Evolutionary conservation across 345 rosid species (phyloP).

Genomic region (Euphorbia lathyris): DNA sequence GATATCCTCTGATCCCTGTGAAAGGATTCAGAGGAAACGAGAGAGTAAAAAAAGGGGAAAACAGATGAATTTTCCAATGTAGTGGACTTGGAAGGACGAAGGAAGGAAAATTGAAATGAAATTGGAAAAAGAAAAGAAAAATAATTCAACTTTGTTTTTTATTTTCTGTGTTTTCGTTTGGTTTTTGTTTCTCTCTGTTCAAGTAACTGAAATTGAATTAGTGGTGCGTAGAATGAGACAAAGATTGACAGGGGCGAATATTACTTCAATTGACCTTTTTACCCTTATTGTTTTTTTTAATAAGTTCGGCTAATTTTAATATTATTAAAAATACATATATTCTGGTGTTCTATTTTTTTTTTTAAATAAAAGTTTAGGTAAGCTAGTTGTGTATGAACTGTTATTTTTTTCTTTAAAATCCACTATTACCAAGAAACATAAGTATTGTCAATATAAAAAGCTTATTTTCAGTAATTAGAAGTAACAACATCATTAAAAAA

Average conservation of each 20-base stretch:
- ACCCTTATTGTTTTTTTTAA: conserved; percentile 21
- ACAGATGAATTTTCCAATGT: too few relatives aligned
- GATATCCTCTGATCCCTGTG: conserved; percentile 19
- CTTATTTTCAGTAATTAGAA: too few relatives aligned
- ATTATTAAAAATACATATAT: too few relatives aligned
- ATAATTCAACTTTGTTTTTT: not conserved
- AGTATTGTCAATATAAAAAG: too few relatives aligned
- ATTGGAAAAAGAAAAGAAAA: not conserved
- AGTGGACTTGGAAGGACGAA: not conserved
- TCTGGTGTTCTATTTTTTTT: too few relatives aligned
- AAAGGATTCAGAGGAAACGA: not conserved
- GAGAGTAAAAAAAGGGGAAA: not conserved
- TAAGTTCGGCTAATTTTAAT: too few relatives aligned
- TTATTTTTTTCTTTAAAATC: too few relatives aligned
- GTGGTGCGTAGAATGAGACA: conserved; percentile 26
- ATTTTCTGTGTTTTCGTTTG: not conserved
- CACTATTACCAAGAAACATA: too few relatives aligned
- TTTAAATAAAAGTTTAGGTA: too few relatives aligned
- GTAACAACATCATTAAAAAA: too few relatives aligned
- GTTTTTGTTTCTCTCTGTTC: conserved; percentile 6
- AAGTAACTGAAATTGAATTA: conserved; percentile 18
- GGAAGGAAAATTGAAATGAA: not conserved
- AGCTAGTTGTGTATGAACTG: too few relatives aligned
- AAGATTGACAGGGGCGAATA: conserved; percentile 26
- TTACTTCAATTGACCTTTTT: not conserved